These are phyloP conservation scores for Solanum pennellii DNA, from an alignment of 257 asterid genomes.

Conservation along the genomic window DNA sequence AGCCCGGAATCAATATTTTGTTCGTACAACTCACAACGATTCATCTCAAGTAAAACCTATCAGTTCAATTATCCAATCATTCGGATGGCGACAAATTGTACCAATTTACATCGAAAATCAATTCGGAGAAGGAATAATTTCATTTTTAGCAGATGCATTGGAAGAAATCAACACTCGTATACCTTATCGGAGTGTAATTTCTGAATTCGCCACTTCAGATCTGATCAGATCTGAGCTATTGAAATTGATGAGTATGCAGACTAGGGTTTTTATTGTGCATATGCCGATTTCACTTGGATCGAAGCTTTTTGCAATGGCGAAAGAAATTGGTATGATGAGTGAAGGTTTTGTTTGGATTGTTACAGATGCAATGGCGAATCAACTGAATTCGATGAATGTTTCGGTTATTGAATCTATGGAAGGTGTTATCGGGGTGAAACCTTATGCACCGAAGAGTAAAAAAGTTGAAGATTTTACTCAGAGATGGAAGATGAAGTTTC, in stretches of 20 bases:
- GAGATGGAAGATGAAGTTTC: slow-evolving; percentile 19
- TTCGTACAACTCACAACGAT: slow-evolving; percentile 31
- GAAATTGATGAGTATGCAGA: slow-evolving; percentile 40
- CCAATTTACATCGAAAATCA: slow-evolving; percentile 34
- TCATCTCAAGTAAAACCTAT: slow-evolving; percentile 37
- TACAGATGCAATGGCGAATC: slow-evolving; percentile 29
- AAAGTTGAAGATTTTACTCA: slow-evolving; percentile 13
- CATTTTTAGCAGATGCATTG: slow-evolving; percentile 29
- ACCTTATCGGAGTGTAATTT: slow-evolving; percentile 34
- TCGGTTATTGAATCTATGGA: slow-evolving; percentile 28
- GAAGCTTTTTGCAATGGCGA: slow-evolving; percentile 19
- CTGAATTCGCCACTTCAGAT: slow-evolving; percentile 25
- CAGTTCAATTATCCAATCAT: slow-evolving; percentile 26
- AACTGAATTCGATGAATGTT: slow-evolving; percentile 8
- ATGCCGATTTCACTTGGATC: slow-evolving; percentile 20
- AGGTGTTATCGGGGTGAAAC: slow-evolving; percentile 45
- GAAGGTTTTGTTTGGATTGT: slow-evolving; percentile 38
- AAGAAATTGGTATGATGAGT: slow-evolving; percentile 35
- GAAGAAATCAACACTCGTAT: slow-evolving; percentile 14
- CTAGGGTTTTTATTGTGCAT: slow-evolving; percentile 43
- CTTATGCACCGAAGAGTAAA: slow-evolving; percentile 15
- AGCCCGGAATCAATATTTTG: slow-evolving; percentile 23
- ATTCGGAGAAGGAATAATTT: slow-evolving; percentile 44
- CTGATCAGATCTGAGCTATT: slow-evolving; percentile 25
- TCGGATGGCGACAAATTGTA: slow-evolving; percentile 43